Conservation (phyloP, 1,139 yeast species). For the Maudiozyma humilis region DNA sequence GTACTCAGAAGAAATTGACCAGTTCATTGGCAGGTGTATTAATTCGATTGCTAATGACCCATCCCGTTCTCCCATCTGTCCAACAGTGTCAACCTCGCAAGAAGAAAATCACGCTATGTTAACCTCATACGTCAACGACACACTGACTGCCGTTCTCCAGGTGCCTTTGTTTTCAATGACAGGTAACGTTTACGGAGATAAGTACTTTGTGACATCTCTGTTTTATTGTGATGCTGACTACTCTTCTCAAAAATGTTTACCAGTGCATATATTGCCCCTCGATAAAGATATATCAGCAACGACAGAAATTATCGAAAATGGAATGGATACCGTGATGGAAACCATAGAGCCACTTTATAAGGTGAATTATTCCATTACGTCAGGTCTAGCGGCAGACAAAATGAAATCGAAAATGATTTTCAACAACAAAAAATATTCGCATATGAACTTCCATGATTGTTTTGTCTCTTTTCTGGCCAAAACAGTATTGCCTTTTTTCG, state of each 20-base stretch:
- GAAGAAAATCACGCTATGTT: background rate
- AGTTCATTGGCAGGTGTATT: constrained; percentile 4
- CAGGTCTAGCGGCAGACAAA: constrained; percentile 3
- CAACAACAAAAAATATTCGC: background rate
- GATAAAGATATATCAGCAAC: background rate
- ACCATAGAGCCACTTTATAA: constrained; percentile 3
- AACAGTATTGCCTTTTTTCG: constrained; percentile 3
- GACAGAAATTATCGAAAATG: background rate
- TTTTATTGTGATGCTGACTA: constrained; percentile 9
- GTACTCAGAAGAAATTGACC: constrained; percentile 6
- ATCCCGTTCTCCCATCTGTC: background rate
- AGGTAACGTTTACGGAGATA: constrained; percentile 9
- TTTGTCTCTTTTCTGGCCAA: constrained; percentile 4
- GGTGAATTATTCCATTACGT: constrained; percentile 8
- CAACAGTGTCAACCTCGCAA: background rate
- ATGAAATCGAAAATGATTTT: background rate
- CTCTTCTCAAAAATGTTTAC: background rate
- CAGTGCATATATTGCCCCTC: background rate
- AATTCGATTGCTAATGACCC: background rate
- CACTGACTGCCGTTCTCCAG: constrained; percentile 2
- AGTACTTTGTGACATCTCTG: constrained; percentile 9
- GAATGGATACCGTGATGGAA: constrained; percentile 1
- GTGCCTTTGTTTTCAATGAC: constrained; percentile 10
- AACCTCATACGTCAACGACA: background rate
- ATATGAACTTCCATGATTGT: constrained; percentile 8